Base-by-base conservation (phyloP, 352 stramenopile species). In the Globisporangium paddicum region DNA sequence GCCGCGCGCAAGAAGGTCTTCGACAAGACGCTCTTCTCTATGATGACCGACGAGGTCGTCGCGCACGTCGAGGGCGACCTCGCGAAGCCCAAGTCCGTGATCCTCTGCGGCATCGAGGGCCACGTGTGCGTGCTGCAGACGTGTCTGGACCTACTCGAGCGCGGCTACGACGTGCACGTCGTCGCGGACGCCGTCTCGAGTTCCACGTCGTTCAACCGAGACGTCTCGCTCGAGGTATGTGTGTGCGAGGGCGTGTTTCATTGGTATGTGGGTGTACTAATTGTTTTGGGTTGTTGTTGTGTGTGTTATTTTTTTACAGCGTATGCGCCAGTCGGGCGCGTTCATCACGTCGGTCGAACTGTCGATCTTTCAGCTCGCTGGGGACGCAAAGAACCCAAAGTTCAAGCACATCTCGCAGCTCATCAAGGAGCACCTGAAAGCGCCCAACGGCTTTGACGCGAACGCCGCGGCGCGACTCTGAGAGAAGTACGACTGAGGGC, bases 21-120 rank as follows among this genome's bases (percentile, higher is more conserved):
- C 61, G 92, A 98, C 77, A 99, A 99, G 84, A 98, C 96, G 69
- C 79, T 96, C 55, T 99, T 99, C 74, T 98, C 89, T 16, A 99
- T 99, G 97, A 71, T 98, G 40, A 98, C 95, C n/a, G 70, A 79
- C 25, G 95, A 99, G 60, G 90, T 98, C 13, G 72, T 84, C 30
- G 60, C 69, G 28, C 75, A 98, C 62, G 60, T 99, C 37, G 58
- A 72, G 26, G 58, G 40, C 14, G 66, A 65, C 38, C 69, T 76
- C 53, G 61, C 63, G 19, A 63, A 82, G 54, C 79, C 77, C 66
- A 90, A 76, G 66, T 95, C 87, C 7, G 83, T 97, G 45, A 80
- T 98, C 35, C 72, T 99, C n/a, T 98, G 98, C 44, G 97, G 97
- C 25, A 99, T 99, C 51, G 97, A 99, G 77, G 87, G 81, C 60